These are phyloP conservation scores for Aspergillus bombycis DNA, from an alignment of 2,329 filamentous ascomycete genomes.

Conservation along the genomic window DNA sequence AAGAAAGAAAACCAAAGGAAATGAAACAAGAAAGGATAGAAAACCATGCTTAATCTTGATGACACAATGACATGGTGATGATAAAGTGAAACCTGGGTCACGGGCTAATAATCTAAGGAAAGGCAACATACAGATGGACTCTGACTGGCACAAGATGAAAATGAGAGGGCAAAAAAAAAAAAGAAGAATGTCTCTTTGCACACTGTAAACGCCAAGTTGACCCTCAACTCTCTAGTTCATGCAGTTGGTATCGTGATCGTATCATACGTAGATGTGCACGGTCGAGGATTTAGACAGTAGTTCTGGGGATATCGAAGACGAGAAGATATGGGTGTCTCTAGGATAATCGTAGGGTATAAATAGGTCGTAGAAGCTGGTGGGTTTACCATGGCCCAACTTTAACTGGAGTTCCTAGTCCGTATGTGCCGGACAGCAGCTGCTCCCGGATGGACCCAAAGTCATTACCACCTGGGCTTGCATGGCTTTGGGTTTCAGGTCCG, in stretches of 20 bases:
- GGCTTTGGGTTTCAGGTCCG: constrained; percentile 36
- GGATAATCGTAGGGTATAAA: constrained; percentile 7
- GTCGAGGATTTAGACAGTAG: constrained; percentile 28
- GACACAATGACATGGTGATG: constrained; percentile 6
- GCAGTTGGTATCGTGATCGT: constrained; percentile 50
- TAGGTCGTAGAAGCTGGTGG: constrained; percentile 7
- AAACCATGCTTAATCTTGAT: constrained; percentile 4
- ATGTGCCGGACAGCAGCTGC: constrained; percentile 60
- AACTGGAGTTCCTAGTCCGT: constrained; percentile 57
- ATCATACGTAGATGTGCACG: constrained; percentile 42
- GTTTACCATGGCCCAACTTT: constrained; percentile 60
- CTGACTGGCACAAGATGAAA: constrained; percentile 16
- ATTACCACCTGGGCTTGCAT: constrained; percentile 37
- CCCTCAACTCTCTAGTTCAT: constrained; percentile 46
- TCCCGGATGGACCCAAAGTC: constrained; percentile 56
- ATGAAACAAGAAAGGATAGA: constrained; percentile 15
- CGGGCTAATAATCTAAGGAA: constrained; percentile 8
- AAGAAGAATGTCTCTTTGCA: constrained; percentile 33
- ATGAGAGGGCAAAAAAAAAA: constrained; percentile 13
- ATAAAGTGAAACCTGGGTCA: constrained; percentile 5
- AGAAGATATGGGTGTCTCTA: constrained; percentile 11
- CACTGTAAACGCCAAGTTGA: constrained; percentile 44
- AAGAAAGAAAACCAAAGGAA: constrained; percentile 10
- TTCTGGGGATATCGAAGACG: constrained; percentile 19
- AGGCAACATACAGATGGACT: constrained; percentile 1